Base-by-base conservation (phyloP, 768 basidiomycete species). In the Boletus subparvulus region DNA sequence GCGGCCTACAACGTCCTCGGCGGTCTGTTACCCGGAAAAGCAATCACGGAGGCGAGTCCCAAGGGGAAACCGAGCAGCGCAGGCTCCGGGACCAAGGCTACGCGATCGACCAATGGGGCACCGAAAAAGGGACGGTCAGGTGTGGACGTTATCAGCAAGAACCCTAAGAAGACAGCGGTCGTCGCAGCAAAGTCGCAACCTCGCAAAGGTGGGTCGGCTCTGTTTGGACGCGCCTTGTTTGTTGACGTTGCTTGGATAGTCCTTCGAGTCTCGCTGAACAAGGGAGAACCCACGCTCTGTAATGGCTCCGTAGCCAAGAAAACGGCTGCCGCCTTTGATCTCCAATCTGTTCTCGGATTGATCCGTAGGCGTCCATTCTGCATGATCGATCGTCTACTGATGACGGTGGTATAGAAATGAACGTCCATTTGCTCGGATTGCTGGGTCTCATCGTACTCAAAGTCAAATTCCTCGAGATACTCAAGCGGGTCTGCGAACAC, bases 371-470 rank as follows among this genome's bases (percentile, higher is more conserved):
- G 5, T 70, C 19, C 3, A 19, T 12, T 52, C 14, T 47, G 12
- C 0, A 9, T n/a, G 9, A 26, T 26, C 28, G 6, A 12, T 48
- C 46, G 14, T 28, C 12, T 28, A 21, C 39, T 61, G 51, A 61
- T 17, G 21, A 24, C 0, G 5, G 9, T 32, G 0, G 16, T 19
- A 14, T 60, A 89, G 87, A 83, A 56, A 77, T 85, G 60, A 74
- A 78, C 19, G 70, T 82, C 0, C 77, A 83, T 45, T 73, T 95
- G 42, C 78, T 92, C 17, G 88, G 90, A 3, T 62, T 93, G 10
- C 72, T 94, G 4, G 87, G 86, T 0, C 78, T 89, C 17, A 74
- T 81, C 3, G 71, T 94, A 6, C 76, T 81, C 17, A 87, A 87
- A 56, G 78, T 94, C 6, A 85, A 83, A 47, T 69, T 87, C 4